Base-by-base conservation (phyloP, 1,284 basidiomycete species). In the Trichosporon inkin region DNA sequence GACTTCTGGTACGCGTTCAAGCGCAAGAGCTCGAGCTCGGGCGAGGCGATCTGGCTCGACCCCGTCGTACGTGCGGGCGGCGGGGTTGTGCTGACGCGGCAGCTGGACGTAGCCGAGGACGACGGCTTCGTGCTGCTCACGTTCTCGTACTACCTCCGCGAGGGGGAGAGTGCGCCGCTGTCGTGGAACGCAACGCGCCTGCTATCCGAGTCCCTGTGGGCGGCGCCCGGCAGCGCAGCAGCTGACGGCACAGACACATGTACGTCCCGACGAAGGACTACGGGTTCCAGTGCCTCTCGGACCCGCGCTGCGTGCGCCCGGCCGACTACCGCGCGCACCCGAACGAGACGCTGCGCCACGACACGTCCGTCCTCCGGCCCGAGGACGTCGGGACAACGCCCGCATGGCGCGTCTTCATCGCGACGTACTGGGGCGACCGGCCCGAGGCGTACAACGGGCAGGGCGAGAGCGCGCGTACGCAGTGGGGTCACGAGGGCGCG, bases 291-390 rank as follows among this genome's bases (percentile, higher is more conserved):
- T 78, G 76, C 58, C 54, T 72, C 10, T 70, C 66, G 20, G 74
- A 78, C 55, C 75, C 76, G 2, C 67, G 71, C 14, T 78, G 76
- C 56, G 60, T 74, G 14, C 68, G 71, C 1, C 66, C 67, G 11
- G 69, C 71, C 34, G 69, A 75, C 52, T 77, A 73, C 60, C 47
- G 58, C 20, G 67, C 71, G 6, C 66, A 70, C 20, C 57, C 62
- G 8, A 56, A 62, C 38, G 32, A 28, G 60, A 56, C 16, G 61
- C 41, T 10, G 55, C 63, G 44, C 67, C 74, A 56, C 59, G 71
- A 53, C 62, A 56, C 17, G 36, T 64, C 10, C 57, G 49, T 10
- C 54, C 35, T 76, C 2, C 68, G 70, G 10, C 61, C 68, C 16
- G 63, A 69, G 13, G 71, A 75, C 55, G 56, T 65, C 11, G 72